Percentiles rank a stretch among this genome's conserved stretches.
Conservation (phyloP, 2,329 filamentous ascomycete species). For the Fusarium sambucinum region DNA sequence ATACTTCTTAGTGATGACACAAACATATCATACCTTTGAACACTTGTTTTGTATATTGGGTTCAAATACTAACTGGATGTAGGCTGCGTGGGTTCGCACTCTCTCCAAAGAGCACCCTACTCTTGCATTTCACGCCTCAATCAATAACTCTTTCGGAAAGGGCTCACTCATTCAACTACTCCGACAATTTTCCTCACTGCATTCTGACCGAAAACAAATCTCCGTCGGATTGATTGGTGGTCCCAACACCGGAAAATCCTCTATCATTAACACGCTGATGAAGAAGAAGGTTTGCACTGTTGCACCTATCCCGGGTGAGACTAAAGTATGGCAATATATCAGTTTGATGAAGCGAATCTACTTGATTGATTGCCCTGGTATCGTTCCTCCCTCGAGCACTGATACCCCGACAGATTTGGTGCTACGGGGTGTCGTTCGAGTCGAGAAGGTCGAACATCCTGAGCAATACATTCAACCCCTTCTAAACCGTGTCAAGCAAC, state of each 20-base stretch:
- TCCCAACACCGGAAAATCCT: slow-evolving; percentile 95
- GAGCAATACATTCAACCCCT: slow-evolving; percentile 94
- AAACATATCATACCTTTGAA: slow-evolving; percentile 65
- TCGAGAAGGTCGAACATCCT: slow-evolving; percentile 96
- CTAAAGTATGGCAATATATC: slow-evolving; percentile 98
- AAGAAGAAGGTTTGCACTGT: slow-evolving; percentile 96
- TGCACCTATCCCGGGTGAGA: slow-evolving; percentile 95
- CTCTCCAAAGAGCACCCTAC: slow-evolving; percentile 94
- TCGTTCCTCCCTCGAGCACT: slow-evolving; percentile 87
- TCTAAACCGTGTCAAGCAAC: slow-evolving; percentile 81
- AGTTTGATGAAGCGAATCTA: slow-evolving; percentile 91
- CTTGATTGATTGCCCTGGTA: slow-evolving; percentile 95
- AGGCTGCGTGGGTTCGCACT: slow-evolving; percentile 93
- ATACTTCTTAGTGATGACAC: slow-evolving; percentile 99
- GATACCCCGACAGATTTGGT: slow-evolving; percentile 91
- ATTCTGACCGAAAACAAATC: slow-evolving; percentile 92
- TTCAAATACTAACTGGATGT: slow-evolving; percentile 43
- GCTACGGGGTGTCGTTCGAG: slow-evolving; percentile 88
- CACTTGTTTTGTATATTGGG: slow-evolving; percentile 17
- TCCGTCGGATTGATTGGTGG: slow-evolving; percentile 83
- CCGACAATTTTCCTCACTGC: slow-evolving; percentile 90
- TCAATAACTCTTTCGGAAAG: slow-evolving; percentile 97
- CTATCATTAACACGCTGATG: slow-evolving; percentile 94
- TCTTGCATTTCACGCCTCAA: slow-evolving; percentile 91
- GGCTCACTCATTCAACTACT: slow-evolving; percentile 92